Evolutionary conservation across 768 basidiomycete species (phyloP), one percentile per base, ranked within the genome.

Genomic region (Boletus huronensis): DNA sequence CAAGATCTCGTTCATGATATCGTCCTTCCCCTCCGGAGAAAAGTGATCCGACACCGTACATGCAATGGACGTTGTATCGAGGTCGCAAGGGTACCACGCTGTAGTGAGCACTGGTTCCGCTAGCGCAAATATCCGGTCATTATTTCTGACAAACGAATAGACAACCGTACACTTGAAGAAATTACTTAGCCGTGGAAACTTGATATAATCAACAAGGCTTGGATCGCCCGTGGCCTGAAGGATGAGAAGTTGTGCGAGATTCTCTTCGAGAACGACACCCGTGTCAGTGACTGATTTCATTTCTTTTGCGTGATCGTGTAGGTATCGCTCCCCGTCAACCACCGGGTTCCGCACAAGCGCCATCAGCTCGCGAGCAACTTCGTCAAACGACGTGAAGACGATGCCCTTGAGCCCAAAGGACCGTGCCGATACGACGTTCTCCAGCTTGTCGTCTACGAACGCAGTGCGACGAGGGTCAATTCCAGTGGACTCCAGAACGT

Each of bases 391-490:
- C 1, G 60, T 57, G 31, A 65, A 64, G 13, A 65, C 38, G 23
- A 64, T 62, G 1, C 63, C 63, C 25, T 55, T 54, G 26, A 65
- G 39, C 11, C 64, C 64, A 31, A 65, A 19, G 6, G 63, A 66
- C 31, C 32, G 57, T 1, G 60, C 60, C 21, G 60, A 56, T 8
- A 64, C 48, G 4, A 64, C 52, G 5, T 64, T 64, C 55, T 64
- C 64, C 45, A 63, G 14, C 48, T 54, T 64, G 28, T 64, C 63
- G 13, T 64, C 63, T 16, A 64, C 64, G 11, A 65, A 64, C 3
- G 50, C 60, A 10, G 64, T 65, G 1, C 64, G 64, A 35, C 16
- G 43, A 9, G 63, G 57, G 16, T 65, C 55, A 3, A 63, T 51
- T 19, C 60, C 60, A 2, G 60, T 59, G 5, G 39, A 58, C 25